Conservation (phyloP, 1,139 yeast genomes). For the Yamadazyma dendronema region DNA sequence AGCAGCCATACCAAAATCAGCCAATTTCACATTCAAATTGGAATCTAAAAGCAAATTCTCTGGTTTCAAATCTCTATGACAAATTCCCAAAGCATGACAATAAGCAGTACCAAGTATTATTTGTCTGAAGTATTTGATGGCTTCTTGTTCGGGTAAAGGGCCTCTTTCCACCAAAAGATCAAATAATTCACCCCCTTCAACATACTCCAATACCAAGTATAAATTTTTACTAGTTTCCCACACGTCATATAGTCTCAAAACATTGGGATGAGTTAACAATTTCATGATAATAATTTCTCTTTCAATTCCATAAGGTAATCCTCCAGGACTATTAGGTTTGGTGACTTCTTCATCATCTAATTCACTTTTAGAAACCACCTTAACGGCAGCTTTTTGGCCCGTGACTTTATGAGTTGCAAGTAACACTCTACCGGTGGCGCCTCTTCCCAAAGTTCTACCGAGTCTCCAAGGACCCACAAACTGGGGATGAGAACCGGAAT, state of each 20-base stretch:
- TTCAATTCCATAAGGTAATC: constrained; percentile 77
- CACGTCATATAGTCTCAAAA: constrained; percentile 72
- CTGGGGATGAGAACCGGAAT: constrained; percentile 32
- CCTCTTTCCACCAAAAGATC: constrained; percentile 78
- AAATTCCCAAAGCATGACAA: constrained; percentile 76
- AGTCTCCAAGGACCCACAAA: constrained; percentile 77
- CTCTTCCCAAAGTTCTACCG: constrained; percentile 77
- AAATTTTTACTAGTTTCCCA: constrained; percentile 82
- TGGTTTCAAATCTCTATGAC: constrained; percentile 81
- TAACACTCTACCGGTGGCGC: constrained; percentile 78
- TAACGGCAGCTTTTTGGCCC: constrained; percentile 78
- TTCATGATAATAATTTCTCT: constrained; percentile 84
- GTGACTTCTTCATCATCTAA: constrained; percentile 38
- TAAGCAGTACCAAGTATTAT: constrained; percentile 77
- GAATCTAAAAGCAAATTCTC: constrained; percentile 71
- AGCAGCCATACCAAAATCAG: constrained; percentile 90
- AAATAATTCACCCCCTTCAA: constrained; percentile 80
- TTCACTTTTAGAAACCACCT: constrained; percentile 70
- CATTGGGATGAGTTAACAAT: constrained; percentile 71
- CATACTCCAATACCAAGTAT: constrained; percentile 73
- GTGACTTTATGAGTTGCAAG: constrained; percentile 66
- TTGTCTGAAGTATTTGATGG: constrained; percentile 73
- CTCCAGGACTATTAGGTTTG: constrained; percentile 32
- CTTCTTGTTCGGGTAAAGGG: constrained; percentile 72
- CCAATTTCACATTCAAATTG: constrained; percentile 67